These are phyloP conservation scores for Cokeromyces recurvatus DNA, from an alignment of 371 early-diverging fungal species.

Conservation along the genomic window DNA sequence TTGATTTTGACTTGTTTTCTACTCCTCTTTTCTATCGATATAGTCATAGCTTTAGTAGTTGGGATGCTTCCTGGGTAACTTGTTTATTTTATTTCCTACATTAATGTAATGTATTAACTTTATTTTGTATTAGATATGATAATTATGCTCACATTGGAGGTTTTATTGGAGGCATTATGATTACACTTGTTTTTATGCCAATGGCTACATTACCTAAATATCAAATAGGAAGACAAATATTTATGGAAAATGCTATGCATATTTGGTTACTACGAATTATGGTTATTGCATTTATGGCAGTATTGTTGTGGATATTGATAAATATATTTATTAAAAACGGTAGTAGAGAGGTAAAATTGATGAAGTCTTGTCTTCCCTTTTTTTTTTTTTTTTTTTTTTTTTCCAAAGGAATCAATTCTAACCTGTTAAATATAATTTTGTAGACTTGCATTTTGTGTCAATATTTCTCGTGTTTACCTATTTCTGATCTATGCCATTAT, in stretches of 20 bases:
- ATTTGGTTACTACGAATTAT: slow-evolving; percentile 18
- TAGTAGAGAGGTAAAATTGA: slow-evolving; percentile 2
- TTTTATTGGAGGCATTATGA: slow-evolving; percentile 16
- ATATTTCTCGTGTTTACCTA: slow-evolving; percentile 16
- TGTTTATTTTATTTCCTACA: no score
- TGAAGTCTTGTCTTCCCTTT: no score
- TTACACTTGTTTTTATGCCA: slow-evolving; percentile 30
- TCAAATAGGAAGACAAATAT: no score
- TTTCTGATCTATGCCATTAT: slow-evolving; percentile 13
- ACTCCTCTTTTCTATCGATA: not conserved
- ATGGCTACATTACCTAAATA: not conserved
- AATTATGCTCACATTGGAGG: slow-evolving; percentile 66
- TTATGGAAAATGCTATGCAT: slow-evolving; percentile 20
- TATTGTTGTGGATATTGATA: slow-evolving; percentile 2
- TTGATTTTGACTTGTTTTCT: no score
- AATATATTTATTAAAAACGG: slow-evolving; percentile 3
- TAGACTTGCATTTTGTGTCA: slow-evolving; percentile 13
- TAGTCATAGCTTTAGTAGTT: not conserved
- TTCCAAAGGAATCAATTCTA: no score
- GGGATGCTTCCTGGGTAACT: slow-evolving; percentile 21
- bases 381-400: no score
- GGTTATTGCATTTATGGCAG: not conserved
- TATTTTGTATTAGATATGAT: slow-evolving; percentile 41
- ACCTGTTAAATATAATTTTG: no score
- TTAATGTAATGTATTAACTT: slow-evolving; percentile 33